Base-by-base conservation (phyloP, 2,329 filamentous ascomycete species). In the Alternaria tenuissima region DNA sequence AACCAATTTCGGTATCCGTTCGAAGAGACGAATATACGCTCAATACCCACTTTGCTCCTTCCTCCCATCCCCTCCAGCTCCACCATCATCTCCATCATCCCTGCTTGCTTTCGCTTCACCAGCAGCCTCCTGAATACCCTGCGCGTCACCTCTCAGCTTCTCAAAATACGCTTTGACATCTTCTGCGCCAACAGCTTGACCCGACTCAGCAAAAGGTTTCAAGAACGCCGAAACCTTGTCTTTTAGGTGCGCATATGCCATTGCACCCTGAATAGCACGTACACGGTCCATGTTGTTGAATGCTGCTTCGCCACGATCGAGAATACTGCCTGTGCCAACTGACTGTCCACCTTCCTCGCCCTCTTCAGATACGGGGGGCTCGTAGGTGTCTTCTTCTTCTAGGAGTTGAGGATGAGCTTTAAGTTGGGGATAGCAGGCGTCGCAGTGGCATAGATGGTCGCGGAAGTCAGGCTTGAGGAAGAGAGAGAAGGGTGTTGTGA, bases 131-230 rank as follows among this genome's bases (percentile, higher is more conserved):
- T 72, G 67, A 28, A 93, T 92, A 0, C 84, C 91, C 69, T 91
- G 82, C 44, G 93, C 91, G 78, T 98, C 95, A 59, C 95, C 95
- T 64, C 95, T 87, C 68, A 99, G 80, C 81, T 95, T 94, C 52
- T 94, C 94, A 85, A 99, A 99, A 77, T 97, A 97, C 2, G 88
- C 88, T 79, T 97, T 99, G 79, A 99, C 95, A 79, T 98, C 94
- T 75, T 99, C 95, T 1, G 94, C 94, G 1, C 93, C 90, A 22
- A 99, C 94, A 0, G 92, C 89, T 78, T 91, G 83, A 1, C 94
- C 94, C 64, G 90, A 96, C 75, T 97, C 93, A 0, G 95, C 95
- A 76, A 97, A 99, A 43, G 96, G 91, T 79, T 94, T 89, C 72
- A 99, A 88, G 77, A 99, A 98, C 0, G 90, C 89, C 83, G 94